A percentile compares a stretch with the other conserved stretches of the same genome.
Evolutionary conservation across 164 flowering plant genomes (phyloP).

Genomic region (Protea cynaroides): DNA sequence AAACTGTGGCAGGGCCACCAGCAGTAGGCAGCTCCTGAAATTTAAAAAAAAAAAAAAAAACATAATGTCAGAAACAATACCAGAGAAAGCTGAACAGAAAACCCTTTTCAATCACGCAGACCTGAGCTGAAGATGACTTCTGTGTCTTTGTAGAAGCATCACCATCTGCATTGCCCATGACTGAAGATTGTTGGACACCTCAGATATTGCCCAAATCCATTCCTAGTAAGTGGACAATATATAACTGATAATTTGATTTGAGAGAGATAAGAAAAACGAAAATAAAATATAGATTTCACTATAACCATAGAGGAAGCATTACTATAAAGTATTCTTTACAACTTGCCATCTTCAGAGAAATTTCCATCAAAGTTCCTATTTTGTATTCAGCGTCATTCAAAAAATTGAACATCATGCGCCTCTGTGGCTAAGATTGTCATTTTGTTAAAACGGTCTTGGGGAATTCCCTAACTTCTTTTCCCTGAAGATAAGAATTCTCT

Average conservation of each 20-base stretch:
- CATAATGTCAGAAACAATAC: not conserved
- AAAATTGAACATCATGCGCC: too few relatives aligned
- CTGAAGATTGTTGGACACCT: constrained; percentile 16
- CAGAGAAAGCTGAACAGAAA: constrained; percentile 1
- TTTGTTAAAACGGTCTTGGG: too few relatives aligned
- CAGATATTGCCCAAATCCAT: constrained; percentile 9
- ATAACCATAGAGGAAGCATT: not conserved
- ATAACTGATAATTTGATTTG: constrained; percentile 4
- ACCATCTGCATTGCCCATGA: constrained; percentile 27
- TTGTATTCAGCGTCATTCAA: too few relatives aligned
- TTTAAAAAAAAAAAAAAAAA: not conserved
- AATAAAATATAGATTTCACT: not conserved
- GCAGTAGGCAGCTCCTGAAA: constrained; percentile 29
- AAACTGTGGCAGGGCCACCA: constrained; percentile 21
- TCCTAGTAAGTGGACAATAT: not conserved
- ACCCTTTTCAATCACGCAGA: not conserved
- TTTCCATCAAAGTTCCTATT: too few relatives aligned
- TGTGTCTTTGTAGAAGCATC: constrained; percentile 25
- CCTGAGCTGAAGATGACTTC: constrained; percentile 24
- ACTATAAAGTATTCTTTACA: too few relatives aligned
- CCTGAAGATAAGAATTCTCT: too few relatives aligned
- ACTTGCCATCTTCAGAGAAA: too few relatives aligned
- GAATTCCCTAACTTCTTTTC: too few relatives aligned
- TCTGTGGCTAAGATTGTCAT: too few relatives aligned
- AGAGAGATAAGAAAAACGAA: not conserved